phyloP scores from a whole-genome alignment of 1,284 basidiomycete species.

The Apiotrichum siamense region DNA sequence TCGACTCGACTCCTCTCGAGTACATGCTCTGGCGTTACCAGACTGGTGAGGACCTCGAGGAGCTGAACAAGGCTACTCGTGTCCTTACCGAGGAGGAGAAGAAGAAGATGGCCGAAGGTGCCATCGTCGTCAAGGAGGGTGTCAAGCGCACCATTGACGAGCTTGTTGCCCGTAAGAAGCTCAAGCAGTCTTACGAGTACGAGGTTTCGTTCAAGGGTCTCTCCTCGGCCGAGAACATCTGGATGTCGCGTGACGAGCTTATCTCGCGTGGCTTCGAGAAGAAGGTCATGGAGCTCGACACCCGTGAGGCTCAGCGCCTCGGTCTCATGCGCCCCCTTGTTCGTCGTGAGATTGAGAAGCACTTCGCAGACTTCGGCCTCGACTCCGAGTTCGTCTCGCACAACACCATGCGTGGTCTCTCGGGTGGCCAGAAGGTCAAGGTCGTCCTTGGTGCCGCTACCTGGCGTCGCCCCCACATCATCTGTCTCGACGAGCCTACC shows the following conservation, averaged over 20 bases:
- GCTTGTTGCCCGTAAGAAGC: slow-evolving; percentile 86
- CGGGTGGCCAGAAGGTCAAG: slow-evolving; percentile 92
- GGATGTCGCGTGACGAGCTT: slow-evolving; percentile 92
- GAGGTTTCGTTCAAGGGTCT: slow-evolving; percentile 90
- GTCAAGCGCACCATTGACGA: slow-evolving; percentile 94
- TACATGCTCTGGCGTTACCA: slow-evolving; percentile 99
- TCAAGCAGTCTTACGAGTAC: slow-evolving; percentile 98
- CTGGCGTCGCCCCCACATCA: slow-evolving; percentile 95
- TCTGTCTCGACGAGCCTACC: slow-evolving; percentile 92
- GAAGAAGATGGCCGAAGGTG: slow-evolving; percentile 95
- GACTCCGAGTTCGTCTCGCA: slow-evolving; percentile 85
- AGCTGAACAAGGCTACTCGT: slow-evolving; percentile 85
- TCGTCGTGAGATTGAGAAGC: slow-evolving; percentile 95
- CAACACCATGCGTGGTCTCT: slow-evolving; percentile 95
- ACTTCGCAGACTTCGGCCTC: slow-evolving; percentile 84
- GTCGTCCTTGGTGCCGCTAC: slow-evolving; percentile 97
- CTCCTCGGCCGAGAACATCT: slow-evolving; percentile 91
- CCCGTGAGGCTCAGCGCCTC: slow-evolving; percentile 91
- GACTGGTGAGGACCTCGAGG: slow-evolving; percentile 96
- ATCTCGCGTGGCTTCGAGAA: slow-evolving; percentile 97
- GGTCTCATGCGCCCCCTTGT: slow-evolving; percentile 94
- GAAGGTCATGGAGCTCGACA: slow-evolving; percentile 96
- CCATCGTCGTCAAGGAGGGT: slow-evolving; percentile 77
- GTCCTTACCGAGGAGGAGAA: slow-evolving; percentile 81
- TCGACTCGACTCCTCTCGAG: slow-evolving; percentile 96